phyloP scores from a whole-genome alignment of 345 rosid genomes.

The Turritis glabra region DNA sequence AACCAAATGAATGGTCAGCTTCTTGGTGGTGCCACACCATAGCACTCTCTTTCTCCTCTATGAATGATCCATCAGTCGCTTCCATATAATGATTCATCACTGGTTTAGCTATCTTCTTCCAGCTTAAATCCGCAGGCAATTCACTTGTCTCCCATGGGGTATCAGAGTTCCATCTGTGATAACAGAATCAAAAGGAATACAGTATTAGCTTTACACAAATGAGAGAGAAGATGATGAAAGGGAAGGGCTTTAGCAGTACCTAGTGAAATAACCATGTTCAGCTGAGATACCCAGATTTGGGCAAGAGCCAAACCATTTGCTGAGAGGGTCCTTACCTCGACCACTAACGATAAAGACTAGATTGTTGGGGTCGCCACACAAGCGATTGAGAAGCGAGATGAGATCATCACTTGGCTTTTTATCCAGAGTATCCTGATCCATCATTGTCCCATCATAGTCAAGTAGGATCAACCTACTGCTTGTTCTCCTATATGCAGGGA shows the following conservation, averaged over 20 bases:
- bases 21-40: conserved; percentile 84
- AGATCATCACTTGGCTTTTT: conserved; percentile 59
- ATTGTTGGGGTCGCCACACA: conserved; percentile 75
- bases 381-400: conserved; percentile 53
- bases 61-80: conserved; percentile 79
- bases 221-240: not conserved
- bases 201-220: conserved; percentile 1
- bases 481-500: conserved; percentile 53
- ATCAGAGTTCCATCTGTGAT: conserved; percentile 58
- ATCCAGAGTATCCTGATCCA: conserved; percentile 53
- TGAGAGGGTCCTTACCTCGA: conserved; percentile 68
- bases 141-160: conserved; percentile 60
- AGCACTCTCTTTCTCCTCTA: conserved; percentile 81
- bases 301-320: conserved; percentile 73
- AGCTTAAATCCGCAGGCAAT: conserved; percentile 45
- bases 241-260: conserved; percentile 42
- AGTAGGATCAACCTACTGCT: conserved; percentile 64
- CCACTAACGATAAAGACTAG: conserved; percentile 81
- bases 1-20: conserved; percentile 71
- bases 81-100: conserved; percentile 77
- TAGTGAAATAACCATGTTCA: conserved; percentile 79
- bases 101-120: conserved; percentile 74
- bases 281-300: conserved; percentile 75
- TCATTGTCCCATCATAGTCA: conserved; percentile 89
- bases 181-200: not conserved